phyloP scores from a whole-genome alignment of 106 monocot species.

The Dendrobium catenatum region DNA sequence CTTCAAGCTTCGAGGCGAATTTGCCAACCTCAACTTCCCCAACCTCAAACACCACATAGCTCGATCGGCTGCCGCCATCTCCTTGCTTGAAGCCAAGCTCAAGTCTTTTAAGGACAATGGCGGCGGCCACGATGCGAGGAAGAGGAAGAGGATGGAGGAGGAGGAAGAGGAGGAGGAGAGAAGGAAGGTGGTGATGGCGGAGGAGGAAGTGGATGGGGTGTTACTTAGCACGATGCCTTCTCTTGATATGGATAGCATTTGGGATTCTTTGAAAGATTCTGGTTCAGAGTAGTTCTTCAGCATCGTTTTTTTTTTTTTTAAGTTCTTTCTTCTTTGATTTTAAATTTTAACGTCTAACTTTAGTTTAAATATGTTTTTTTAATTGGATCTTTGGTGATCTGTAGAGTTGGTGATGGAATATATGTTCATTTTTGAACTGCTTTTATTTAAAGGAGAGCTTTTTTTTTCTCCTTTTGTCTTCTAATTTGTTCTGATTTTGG shows the following conservation, averaged over 20 bases:
- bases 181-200: not conserved
- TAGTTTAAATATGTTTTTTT: no score
- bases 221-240: constrained; percentile 36
- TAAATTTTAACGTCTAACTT: no score
- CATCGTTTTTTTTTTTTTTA: no score
- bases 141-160: not conserved
- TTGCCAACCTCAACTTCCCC: constrained; percentile 49
- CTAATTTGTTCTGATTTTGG: no score
- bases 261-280: constrained; percentile 30
- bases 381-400: no score
- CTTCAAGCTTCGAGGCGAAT: constrained; percentile 37
- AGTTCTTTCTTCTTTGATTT: no score
- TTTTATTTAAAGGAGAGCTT: not conserved
- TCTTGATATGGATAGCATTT: constrained; percentile 35
- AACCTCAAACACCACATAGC: constrained; percentile 20
- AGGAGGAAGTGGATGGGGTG: constrained; percentile 22
- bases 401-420: not conserved
- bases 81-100: constrained; percentile 30
- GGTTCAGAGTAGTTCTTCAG: constrained; percentile 8
- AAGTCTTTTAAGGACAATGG: constrained; percentile 4
- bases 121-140: not conserved
- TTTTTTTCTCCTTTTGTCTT: no score
- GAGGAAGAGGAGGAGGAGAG: no score
- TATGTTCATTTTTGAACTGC: not conserved
- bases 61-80: constrained; percentile 1